phyloP scores from a whole-genome alignment of 139 green algal genomes.

The Picochlorum sp. region DNA sequence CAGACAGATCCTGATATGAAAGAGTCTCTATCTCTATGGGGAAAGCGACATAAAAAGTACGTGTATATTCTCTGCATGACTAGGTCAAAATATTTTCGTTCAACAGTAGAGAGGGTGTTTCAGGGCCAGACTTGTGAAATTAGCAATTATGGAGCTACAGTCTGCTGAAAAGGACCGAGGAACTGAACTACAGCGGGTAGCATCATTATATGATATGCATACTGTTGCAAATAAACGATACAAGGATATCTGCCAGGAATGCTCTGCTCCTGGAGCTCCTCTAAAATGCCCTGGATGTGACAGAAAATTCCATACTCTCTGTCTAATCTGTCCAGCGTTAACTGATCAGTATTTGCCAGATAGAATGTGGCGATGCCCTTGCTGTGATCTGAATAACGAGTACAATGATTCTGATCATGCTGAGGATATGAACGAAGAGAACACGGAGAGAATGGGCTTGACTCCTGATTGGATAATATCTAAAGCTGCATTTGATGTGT shows the following conservation, averaged over 20 bases:
- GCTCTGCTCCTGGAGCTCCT: not conserved
- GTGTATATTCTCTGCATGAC: not conserved
- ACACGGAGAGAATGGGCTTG: slow-evolving; percentile 45
- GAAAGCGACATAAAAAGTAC: slow-evolving; percentile 26
- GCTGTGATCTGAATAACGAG: not conserved
- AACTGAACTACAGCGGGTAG: not conserved
- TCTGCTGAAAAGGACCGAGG: not conserved
- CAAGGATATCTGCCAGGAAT: not conserved
- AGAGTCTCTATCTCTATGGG: slow-evolving; percentile 14
- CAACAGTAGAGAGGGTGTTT: not conserved
- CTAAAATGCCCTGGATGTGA: slow-evolving; percentile 5
- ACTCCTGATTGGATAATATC: slow-evolving; percentile 69
- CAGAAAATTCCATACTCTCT: slow-evolving; percentile 5
- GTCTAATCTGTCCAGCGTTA: not conserved
- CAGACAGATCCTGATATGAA: not conserved
- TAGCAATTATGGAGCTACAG: not conserved
- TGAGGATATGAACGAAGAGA: not conserved
- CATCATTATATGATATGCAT: not conserved
- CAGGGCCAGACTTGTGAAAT: slow-evolving; percentile 4
- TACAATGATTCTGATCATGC: not conserved
- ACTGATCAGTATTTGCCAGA: slow-evolving; percentile 3
- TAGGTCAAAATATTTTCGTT: too few relatives aligned
- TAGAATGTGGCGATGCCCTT: not conserved
- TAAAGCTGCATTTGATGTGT: slow-evolving; percentile 38
- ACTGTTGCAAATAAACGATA: not conserved